These are phyloP conservation scores for Alloteropsis semialata DNA, from an alignment of 176 grass and related monocot species.

Conservation along the genomic window DNA sequence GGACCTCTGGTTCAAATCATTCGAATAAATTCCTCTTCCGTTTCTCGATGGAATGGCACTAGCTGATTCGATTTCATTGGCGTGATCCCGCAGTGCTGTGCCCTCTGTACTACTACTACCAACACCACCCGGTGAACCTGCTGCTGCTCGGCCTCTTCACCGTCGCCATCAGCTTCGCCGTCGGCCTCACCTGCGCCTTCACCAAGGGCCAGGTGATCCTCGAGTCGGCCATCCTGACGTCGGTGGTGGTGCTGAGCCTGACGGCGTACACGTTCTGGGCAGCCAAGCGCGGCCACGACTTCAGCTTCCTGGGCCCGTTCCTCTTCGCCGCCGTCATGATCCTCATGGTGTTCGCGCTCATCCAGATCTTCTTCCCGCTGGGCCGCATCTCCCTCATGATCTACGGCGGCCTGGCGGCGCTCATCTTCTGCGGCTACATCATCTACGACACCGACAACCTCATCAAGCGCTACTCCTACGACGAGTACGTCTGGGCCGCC, in stretches of 20 bases:
- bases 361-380: conserved; percentile 81
- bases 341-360: conserved; percentile 78
- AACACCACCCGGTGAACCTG: conserved; percentile 69
- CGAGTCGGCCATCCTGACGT: conserved; percentile 74
- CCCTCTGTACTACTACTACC: conserved; percentile 87
- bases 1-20: too few relatives aligned
- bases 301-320: conserved; percentile 89
- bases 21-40: background rate
- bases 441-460: conserved; percentile 96
- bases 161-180: conserved; percentile 80
- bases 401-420: conserved; percentile 67
- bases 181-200: conserved; percentile 86
- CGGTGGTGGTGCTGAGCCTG: conserved; percentile 82
- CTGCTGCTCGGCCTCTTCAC: conserved; percentile 83
- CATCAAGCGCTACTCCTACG: conserved; percentile 89
- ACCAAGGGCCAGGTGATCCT: conserved; percentile 77
- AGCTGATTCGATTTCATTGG: background rate
- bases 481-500: conserved; percentile 95
- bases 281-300: conserved; percentile 70
- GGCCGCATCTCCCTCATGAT: conserved; percentile 68
- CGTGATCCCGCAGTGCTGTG: conserved; percentile 57
- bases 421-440: conserved; percentile 91
- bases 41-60: background rate
- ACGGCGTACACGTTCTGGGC: conserved; percentile 97
- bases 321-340: conserved; percentile 75